Evolutionary conservation across 2,329 filamentous ascomycete genomes (phyloP), one percentile per base, ranked within the genome.

Genomic region (Colletotrichum chlorophyti): DNA sequence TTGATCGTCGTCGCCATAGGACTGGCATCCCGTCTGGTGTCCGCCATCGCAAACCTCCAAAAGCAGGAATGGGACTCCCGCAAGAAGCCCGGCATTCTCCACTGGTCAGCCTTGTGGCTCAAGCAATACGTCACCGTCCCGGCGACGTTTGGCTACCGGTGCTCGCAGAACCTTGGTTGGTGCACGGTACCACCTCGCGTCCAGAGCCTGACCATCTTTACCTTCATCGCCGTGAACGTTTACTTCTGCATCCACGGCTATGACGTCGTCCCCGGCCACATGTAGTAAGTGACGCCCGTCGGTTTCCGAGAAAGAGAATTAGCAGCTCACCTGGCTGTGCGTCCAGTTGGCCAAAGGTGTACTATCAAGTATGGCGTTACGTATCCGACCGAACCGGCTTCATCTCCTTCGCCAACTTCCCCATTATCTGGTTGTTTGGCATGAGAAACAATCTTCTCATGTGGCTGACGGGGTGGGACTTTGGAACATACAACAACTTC

Each of bases 381-480:
- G 75, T 85, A 0, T 83, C 84, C 0, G 86, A 89, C 60, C 80
- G 88, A 9, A 87, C 86, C 0, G 87, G 87, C 0, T 81, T 87
- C 27, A 77, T 91, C 21, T 83, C 85, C 0, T 83, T 87, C 63
- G 83, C 83, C 4, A 88, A 88, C 61, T 78, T 90, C 6, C 84
- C 86, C 0, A 65, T 88, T 3, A 72, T 90, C 0, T 90, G 86
- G 86, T 69, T 90, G 0, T 90, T 91, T 63, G 84, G 83, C 0
- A 83, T 84, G 66, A 77, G 88, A 9, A 91, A 91, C 61, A 89
- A 91, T 48, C 65, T 86, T 0, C 77, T 90, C 14, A 74, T 89
- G 52, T 88, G 84, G 84, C 67, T 86, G 0, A 90, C 88, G 0
- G 87, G 87, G 0, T 91, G 88, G 87, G 85, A 83, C 10, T 90